A percentile compares a stretch with the other conserved stretches of the same genome.
These are phyloP conservation scores for Scedosporium boydii DNA, from an alignment of 2,329 filamentous ascomycete genomes.

Conservation along the genomic window DNA sequence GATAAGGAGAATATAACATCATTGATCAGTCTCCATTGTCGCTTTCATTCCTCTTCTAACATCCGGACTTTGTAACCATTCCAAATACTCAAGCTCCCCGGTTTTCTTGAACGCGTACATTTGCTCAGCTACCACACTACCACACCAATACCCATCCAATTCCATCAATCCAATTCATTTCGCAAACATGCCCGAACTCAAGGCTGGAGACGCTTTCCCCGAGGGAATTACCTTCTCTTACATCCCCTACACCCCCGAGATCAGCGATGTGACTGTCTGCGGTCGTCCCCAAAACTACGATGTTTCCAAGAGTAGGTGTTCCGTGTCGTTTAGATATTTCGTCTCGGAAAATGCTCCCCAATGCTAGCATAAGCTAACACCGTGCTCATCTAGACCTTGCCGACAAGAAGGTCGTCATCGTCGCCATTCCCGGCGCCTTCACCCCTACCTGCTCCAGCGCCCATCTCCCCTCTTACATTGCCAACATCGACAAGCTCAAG, in stretches of 20 bases:
- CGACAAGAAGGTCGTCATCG: conserved; percentile 46
- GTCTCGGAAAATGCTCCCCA: neutral
- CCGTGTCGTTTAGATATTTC: neutral
- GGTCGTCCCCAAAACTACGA: conserved; percentile 70
- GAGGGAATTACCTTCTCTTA: conserved; percentile 74
- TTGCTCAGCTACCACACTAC: neutral
- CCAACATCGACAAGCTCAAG: conserved; percentile 60
- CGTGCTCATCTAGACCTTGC: conserved; percentile 34
- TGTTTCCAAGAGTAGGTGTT: conserved; percentile 56
- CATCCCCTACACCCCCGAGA: conserved; percentile 66
- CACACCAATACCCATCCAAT: neutral
- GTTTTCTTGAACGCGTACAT: neutral
- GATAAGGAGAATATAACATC: neutral
- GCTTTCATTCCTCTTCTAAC: neutral
- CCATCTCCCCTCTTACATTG: conserved; percentile 74
- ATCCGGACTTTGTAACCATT: neutral
- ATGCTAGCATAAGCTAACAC: neutral
- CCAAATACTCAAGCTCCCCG: neutral
- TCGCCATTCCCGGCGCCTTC: conserved; percentile 62
- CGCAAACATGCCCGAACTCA: conserved; percentile 51
- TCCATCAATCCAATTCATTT: neutral
- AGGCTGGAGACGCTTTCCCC: conserved; percentile 78
- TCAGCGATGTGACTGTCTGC: conserved; percentile 60
- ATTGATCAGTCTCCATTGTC: neutral
- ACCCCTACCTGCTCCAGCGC: conserved; percentile 76